These are phyloP conservation scores for Aspergillus clavatus DNA, from an alignment of 2,329 filamentous ascomycete genomes.

Conservation along the genomic window DNA sequence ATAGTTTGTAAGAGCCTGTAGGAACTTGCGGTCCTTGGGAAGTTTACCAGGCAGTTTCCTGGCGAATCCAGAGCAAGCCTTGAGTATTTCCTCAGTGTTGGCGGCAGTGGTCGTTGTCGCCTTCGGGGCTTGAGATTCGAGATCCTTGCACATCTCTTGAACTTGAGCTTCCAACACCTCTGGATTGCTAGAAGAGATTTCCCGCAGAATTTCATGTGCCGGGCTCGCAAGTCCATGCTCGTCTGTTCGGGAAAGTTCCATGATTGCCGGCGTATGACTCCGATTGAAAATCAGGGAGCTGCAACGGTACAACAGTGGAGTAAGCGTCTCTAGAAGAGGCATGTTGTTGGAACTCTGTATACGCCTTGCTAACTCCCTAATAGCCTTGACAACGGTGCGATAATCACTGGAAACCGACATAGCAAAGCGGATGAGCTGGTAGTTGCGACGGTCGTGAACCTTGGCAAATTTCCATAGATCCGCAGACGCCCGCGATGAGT, in stretches of 20 bases:
- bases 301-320: constrained; percentile 76
- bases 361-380: constrained; percentile 83
- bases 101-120: constrained; percentile 63
- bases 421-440: constrained; percentile 82
- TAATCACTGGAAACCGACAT: constrained; percentile 86
- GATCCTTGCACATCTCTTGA: constrained; percentile 80
- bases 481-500: constrained; percentile 63
- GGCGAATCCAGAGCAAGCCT: constrained; percentile 88
- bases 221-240: constrained; percentile 70
- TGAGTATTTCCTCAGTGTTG: constrained; percentile 80
- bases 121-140: constrained; percentile 74
- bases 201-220: constrained; percentile 83
- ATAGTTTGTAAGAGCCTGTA: constrained; percentile 75
- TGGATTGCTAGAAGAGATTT: constrained; percentile 85
- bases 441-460: constrained; percentile 80
- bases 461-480: constrained; percentile 91
- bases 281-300: constrained; percentile 87
- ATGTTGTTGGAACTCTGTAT: constrained; percentile 62
- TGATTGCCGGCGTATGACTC: constrained; percentile 85
- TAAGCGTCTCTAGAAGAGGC: constrained; percentile 70
- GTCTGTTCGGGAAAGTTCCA: constrained; percentile 80
- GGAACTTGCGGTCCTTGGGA: constrained; percentile 73
- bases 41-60: constrained; percentile 80
- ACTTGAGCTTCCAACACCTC: constrained; percentile 91
- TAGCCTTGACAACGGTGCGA: constrained; percentile 80